Evolutionary conservation across 2,329 filamentous ascomycete genomes (phyloP).

Genomic region (Cordyceps javanica): DNA sequence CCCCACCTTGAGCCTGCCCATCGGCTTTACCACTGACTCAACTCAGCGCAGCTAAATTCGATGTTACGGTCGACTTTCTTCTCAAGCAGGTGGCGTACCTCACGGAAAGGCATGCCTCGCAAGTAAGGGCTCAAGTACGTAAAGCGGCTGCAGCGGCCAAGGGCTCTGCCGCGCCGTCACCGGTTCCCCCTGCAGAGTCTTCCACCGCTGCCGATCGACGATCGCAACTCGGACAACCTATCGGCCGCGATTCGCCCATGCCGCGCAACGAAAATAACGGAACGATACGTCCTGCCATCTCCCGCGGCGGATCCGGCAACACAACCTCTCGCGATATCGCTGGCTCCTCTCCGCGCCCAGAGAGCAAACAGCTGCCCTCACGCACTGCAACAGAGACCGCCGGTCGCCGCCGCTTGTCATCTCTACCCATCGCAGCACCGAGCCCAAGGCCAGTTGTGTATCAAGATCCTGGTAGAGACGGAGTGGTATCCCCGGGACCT

Average conservation of each 20-base stretch:
- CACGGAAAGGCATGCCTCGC: slow-evolving; percentile 82
- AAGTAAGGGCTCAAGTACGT: slow-evolving; percentile 84
- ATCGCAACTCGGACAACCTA: slow-evolving; percentile 48
- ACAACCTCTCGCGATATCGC: slow-evolving; percentile 32
- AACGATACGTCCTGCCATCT: slow-evolving; percentile 38
- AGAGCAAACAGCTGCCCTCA: slow-evolving; percentile 17
- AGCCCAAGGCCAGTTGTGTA: background rate
- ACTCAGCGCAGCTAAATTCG: slow-evolving; percentile 63
- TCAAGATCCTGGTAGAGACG: slow-evolving; percentile 19
- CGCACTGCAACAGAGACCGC: slow-evolving; percentile 24
- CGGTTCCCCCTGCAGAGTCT: slow-evolving; percentile 45
- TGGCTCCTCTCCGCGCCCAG: slow-evolving; percentile 25
- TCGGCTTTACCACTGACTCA: slow-evolving; percentile 17
- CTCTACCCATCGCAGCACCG: slow-evolving; percentile 31
- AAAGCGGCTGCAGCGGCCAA: slow-evolving; percentile 58
- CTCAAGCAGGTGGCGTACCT: slow-evolving; percentile 91
- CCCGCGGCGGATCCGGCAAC: slow-evolving; percentile 43
- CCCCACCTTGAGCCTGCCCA: background rate
- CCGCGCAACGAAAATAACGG: slow-evolving; percentile 41
- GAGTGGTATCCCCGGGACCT: slow-evolving; percentile 28
- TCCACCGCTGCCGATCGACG: slow-evolving; percentile 31
- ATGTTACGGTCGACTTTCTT: slow-evolving; percentile 81
- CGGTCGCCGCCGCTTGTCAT: slow-evolving; percentile 36
- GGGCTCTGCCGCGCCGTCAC: slow-evolving; percentile 51
- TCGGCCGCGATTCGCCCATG: slow-evolving; percentile 52